These are phyloP conservation scores for Talaromyces thailandensis DNA, from an alignment of 495 filamentous ascomycete species.

Conservation along the genomic window DNA sequence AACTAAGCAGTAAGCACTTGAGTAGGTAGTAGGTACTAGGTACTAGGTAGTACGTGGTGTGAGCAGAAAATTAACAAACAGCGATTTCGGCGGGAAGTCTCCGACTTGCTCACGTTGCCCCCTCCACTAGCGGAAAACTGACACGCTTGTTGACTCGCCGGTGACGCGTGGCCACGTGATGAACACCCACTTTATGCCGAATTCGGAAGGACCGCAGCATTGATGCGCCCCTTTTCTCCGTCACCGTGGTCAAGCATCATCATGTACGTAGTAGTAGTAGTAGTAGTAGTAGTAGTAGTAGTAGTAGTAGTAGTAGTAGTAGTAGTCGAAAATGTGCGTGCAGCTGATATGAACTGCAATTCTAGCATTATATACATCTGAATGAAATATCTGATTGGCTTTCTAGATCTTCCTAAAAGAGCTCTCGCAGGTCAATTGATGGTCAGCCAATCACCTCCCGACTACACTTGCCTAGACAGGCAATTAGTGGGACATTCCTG, in stretches of 20 bases:
- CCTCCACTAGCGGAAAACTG: neutral
- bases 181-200: neutral
- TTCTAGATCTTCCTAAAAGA: slow-evolving; percentile 1
- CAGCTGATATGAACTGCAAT: neutral
- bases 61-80: neutral
- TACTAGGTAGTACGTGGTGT: no score
- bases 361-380: neutral
- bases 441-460: neutral
- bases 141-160: neutral
- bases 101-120: neutral
- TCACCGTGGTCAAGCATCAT: neutral
- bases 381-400: neutral
- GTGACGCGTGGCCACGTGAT: slow-evolving; percentile 5
- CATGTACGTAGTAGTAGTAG: neutral
- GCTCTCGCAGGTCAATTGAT: neutral
- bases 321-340: no score
- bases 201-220: neutral
- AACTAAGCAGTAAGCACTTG: neutral
- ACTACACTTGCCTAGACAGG: neutral
- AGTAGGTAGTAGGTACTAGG: no score
- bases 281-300: no score
- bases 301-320: no score
- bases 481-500: neutral
- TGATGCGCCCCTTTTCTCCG: no score
- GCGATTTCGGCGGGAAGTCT: neutral